Evolutionary conservation across 192 early-diverging fungal genomes (phyloP).

Genomic region (Rhizophagus sp.): DNA sequence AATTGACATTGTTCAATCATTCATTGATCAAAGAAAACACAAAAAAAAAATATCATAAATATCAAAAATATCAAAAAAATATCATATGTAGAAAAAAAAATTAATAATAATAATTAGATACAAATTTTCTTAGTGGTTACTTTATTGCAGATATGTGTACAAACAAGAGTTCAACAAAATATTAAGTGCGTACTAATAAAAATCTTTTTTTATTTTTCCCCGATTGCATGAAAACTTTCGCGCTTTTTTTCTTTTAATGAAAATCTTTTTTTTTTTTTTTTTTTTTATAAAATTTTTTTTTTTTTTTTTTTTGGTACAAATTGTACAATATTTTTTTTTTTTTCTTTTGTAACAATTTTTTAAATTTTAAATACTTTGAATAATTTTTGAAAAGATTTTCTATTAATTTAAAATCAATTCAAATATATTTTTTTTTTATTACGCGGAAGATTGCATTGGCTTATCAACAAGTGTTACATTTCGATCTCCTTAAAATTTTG

Average conservation of each 20-base stretch:
- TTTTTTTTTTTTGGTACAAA: no score
- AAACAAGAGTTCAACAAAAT: neutral
- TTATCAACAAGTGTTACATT: neutral
- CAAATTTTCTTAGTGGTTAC: constrained; percentile 11
- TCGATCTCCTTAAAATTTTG: neutral
- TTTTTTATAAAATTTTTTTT: no score
- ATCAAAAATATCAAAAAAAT: neutral
- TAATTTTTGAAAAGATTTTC: no score
- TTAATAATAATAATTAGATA: neutral
- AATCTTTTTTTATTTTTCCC: neutral
- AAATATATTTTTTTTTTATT: neutral
- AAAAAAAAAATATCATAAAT: neutral
- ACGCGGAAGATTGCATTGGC: no score
- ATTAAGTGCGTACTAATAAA: neutral
- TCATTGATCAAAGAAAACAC: neutral
- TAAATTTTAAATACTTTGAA: no score
- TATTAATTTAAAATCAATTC: no score
- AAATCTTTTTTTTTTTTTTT: neutral
- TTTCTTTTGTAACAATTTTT: no score
- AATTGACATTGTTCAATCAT: constrained; percentile 18
- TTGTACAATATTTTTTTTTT: no score
- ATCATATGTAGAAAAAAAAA: no score
- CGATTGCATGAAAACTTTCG: no score
- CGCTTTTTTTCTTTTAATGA: neutral
- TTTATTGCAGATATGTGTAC: constrained; percentile 21